Conservation (phyloP, 768 basidiomycete species). For the Rhizopogon salebrosus region DNA sequence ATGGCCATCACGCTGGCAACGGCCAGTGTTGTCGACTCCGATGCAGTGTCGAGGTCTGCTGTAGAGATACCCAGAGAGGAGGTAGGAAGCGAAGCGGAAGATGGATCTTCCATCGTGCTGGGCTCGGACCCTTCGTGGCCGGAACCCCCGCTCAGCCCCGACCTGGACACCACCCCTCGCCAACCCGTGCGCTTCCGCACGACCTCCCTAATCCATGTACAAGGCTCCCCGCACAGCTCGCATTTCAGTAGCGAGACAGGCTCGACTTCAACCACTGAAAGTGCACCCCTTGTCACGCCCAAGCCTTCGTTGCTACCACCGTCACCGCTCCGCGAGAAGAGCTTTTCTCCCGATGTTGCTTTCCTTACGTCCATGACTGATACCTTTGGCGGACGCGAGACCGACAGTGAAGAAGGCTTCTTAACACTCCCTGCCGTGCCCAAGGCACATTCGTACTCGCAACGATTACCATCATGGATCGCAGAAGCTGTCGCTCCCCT, state of each 20-base stretch:
- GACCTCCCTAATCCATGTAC: conserved; percentile 20
- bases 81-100: not conserved
- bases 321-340: conserved; percentile 7
- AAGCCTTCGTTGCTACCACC: conserved; percentile 22
- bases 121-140: conserved; percentile 7
- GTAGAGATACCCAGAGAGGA: not conserved
- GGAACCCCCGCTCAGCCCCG: conserved; percentile 22
- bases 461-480: conserved; percentile 59
- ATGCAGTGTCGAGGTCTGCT: conserved; percentile 14
- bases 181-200: conserved; percentile 24
- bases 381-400: conserved; percentile 32
- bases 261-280: conserved; percentile 27
- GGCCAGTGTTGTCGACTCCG: conserved; percentile 44
- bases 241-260: conserved; percentile 39
- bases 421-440: conserved; percentile 15
- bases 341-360: conserved; percentile 19
- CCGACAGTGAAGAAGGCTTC: conserved; percentile 10
- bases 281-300: conserved; percentile 13
- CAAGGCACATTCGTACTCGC: conserved; percentile 37
- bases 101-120: not conserved
- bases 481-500: conserved; percentile 54
- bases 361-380: conserved; percentile 27
- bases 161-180: conserved; percentile 17
- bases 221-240: conserved; percentile 45
- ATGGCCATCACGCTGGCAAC: conserved; percentile 42